Evolutionary conservation across 495 filamentous ascomycete genomes (phyloP), one percentile per base, ranked within the genome.

Genomic region (Penicillium mononematosum): DNA sequence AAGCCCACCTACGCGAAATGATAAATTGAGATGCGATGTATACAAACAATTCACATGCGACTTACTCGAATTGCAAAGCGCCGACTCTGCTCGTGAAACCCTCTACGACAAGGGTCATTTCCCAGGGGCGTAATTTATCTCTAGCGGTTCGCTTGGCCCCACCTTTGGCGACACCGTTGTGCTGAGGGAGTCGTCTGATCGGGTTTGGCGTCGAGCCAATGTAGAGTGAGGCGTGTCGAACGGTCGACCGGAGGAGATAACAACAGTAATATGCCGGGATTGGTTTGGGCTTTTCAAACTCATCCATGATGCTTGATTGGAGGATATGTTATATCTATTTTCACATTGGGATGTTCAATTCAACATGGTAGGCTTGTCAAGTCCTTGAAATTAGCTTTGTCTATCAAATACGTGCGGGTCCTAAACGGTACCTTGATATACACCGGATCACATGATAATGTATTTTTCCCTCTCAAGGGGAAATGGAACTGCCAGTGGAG

Each of bases 41-140:
- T 38, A 53, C 19, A 58, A 42, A n/a, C 36, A 56, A 25, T 36
- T n/a, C 31, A 38, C 47, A 9, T 42, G n/a, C 25, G 41, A 61
- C 88, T 60, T 81, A 96, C 90, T 98, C 94, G 63, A 98, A 98
- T 65, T 98, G 94, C 58, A 98, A 72, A 4, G 95, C 94, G 2
- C 90, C 91, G 19, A 90, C 83, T 60, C 86, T 85, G 52, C 87
- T 91, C 14, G 89, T 90, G 61, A 98, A 98, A 0, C 95, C 94
- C 3, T 88, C 86, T 1, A 98, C 90, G 6, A 97, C 79, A 31
- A 85, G 85, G 1, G 86, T 79, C 91, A 98, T 96, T 66, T 98
- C 90, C 94, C 95, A 98, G 0, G 95, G 94, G 50, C 89, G 80
- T 45, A 88, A 70, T n/a, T 67, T 80, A 12, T 64, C 68, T 17